These are phyloP conservation scores for Phytophthora litchii DNA, from an alignment of 352 stramenopile genomes.

Conservation along the genomic window DNA sequence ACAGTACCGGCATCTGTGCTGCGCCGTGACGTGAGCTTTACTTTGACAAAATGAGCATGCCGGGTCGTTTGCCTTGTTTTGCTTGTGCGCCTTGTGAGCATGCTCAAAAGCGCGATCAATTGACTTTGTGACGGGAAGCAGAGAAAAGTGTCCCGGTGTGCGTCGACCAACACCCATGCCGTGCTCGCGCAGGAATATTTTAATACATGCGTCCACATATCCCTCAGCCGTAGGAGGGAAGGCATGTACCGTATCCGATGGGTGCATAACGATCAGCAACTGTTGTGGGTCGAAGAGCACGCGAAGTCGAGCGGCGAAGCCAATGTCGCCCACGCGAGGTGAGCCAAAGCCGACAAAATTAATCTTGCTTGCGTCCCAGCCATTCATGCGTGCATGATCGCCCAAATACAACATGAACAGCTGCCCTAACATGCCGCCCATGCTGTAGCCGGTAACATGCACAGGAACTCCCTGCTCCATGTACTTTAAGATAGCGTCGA, in stretches of 20 bases:
- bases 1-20: slow-evolving; percentile 85
- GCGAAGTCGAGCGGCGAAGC: slow-evolving; percentile 74
- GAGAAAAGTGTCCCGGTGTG: slow-evolving; percentile 70
- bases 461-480: slow-evolving; percentile 73
- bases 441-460: slow-evolving; percentile 87
- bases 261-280: slow-evolving; percentile 86
- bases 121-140: slow-evolving; percentile 75
- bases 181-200: slow-evolving; percentile 84
- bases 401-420: slow-evolving; percentile 82
- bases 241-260: slow-evolving; percentile 80
- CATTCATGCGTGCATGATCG: slow-evolving; percentile 77
- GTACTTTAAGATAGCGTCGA: slow-evolving; percentile 79
- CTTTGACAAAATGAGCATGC: slow-evolving; percentile 70
- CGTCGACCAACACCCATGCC: slow-evolving; percentile 70
- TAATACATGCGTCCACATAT: slow-evolving; percentile 80
- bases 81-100: slow-evolving; percentile 53
- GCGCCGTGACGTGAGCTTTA: slow-evolving; percentile 63
- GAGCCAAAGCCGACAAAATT: slow-evolving; percentile 87
- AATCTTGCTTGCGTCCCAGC: slow-evolving; percentile 77
- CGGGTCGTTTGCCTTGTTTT: slow-evolving; percentile 30
- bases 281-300: slow-evolving; percentile 83
- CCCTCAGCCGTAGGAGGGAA: slow-evolving; percentile 84
- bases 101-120: slow-evolving; percentile 81
- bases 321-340: slow-evolving; percentile 76
- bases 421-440: slow-evolving; percentile 84